These are phyloP conservation scores for Babesia bovis DNA, from an alignment of 169 alveolate genomes.

Conservation along the genomic window DNA sequence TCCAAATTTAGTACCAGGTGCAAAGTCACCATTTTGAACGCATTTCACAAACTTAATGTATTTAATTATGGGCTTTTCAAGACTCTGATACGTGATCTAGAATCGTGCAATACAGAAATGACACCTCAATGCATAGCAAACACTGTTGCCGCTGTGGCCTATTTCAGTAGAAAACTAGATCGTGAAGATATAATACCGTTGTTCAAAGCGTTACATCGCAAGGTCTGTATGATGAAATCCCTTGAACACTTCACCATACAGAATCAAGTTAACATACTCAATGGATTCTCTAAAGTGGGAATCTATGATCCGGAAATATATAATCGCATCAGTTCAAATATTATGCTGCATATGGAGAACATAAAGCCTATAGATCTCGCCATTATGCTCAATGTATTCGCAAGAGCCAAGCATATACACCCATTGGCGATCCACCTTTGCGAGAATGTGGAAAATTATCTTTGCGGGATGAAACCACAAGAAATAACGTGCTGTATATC, in stretches of 20 bases:
- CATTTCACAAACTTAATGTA: conserved; percentile 24
- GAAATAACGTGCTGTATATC: conserved; percentile 15
- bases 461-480: conserved; percentile 7
- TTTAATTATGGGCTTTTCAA: conserved; percentile 20
- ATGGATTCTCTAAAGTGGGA: conserved; percentile 57
- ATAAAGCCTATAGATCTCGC: conserved; percentile 49
- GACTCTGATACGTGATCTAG: conserved; percentile 7
- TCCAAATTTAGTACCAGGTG: conserved; percentile 35
- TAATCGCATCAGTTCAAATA: conserved; percentile 1
- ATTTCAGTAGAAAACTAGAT: conserved; percentile 20
- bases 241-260: conserved; percentile 42
- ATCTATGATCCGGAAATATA: not conserved
- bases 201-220: conserved; percentile 21
- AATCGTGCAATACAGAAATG: conserved; percentile 15
- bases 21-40: conserved; percentile 46
- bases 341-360: not conserved
- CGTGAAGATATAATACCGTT: not conserved
- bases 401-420: conserved; percentile 24
- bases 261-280: conserved; percentile 56
- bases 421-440: not conserved
- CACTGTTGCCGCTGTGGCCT: conserved; percentile 46
- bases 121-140: conserved; percentile 70
- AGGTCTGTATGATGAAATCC: not conserved
- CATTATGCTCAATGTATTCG: conserved; percentile 20
- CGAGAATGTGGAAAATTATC: not conserved